A percentile compares a stretch with the other conserved stretches of the same genome.
These are phyloP conservation scores for Vigna nakashimae DNA, from an alignment of 306 rosid species.

Conservation along the genomic window DNA sequence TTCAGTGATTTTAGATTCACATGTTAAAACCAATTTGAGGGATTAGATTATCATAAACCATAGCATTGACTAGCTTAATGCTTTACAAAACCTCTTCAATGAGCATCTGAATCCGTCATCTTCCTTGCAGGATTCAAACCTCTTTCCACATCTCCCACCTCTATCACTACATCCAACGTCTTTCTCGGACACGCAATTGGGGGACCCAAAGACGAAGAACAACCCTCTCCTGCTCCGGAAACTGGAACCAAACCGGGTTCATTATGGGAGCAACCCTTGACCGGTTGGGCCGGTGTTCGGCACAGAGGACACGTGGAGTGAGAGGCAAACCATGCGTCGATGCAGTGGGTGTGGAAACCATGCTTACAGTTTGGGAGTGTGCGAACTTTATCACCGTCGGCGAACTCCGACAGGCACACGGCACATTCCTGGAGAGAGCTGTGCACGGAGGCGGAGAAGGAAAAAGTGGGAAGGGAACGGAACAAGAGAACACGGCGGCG, in stretches of 20 bases:
- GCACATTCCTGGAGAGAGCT: constrained; percentile 48
- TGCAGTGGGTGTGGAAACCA: constrained; percentile 56
- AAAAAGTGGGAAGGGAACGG: constrained; percentile 36
- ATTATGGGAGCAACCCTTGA: background rate
- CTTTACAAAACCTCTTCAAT: constrained; percentile 50
- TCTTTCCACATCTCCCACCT: background rate
- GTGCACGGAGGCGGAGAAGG: constrained; percentile 37
- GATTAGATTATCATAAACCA: too few relatives aligned
- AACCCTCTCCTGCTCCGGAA: constrained; percentile 33
- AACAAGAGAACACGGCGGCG: background rate
- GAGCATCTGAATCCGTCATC: constrained; percentile 2
- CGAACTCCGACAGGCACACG: constrained; percentile 61
- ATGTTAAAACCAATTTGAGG: too few relatives aligned
- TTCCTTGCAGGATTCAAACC: constrained; percentile 13
- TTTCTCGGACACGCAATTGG: constrained; percentile 44
- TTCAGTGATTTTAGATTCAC: too few relatives aligned
- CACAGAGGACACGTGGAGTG: constrained; percentile 69
- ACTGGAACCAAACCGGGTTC: constrained; percentile 3
- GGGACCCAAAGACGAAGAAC: constrained; percentile 30
- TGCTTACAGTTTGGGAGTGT: constrained; percentile 61
- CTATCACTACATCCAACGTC: constrained; percentile 41
- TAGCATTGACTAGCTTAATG: background rate
- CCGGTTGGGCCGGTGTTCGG: constrained; percentile 42
- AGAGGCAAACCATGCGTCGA: constrained; percentile 59
- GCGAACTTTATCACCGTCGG: constrained; percentile 48